These are phyloP conservation scores for Candida nitratophila DNA, from an alignment of 805 yeast species.

Conservation along the genomic window DNA sequence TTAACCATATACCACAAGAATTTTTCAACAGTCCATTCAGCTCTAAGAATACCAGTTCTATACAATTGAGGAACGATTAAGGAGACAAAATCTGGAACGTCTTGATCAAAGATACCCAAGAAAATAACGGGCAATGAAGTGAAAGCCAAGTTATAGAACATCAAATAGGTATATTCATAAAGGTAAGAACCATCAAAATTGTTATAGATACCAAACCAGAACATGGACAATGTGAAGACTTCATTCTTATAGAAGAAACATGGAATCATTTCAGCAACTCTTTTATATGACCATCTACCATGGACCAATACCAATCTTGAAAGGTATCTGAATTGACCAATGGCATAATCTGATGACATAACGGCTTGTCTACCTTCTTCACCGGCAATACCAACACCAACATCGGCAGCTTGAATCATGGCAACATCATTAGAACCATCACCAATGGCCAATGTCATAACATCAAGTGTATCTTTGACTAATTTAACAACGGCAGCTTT, in stretches of 20 bases:
- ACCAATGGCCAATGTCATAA: conserved; percentile 76
- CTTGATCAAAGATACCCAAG: conserved; percentile 70
- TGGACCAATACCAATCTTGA: conserved; percentile 63
- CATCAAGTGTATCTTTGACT: conserved; percentile 58
- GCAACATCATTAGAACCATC: conserved; percentile 88
- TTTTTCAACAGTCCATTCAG: conserved; percentile 53
- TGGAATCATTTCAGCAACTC: conserved; percentile 73
- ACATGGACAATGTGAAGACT: conserved; percentile 63
- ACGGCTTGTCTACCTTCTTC: conserved; percentile 85
- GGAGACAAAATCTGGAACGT: conserved; percentile 58
- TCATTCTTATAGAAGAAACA: conserved; percentile 74
- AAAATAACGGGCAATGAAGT: conserved; percentile 74
- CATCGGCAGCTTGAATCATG: conserved; percentile 81
- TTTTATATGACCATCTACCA: conserved; percentile 77
- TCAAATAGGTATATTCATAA: conserved; percentile 70
- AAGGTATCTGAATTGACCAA: conserved; percentile 71
- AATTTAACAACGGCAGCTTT: conserved; percentile 67
- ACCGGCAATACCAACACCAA: conserved; percentile 84
- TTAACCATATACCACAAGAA: conserved; percentile 60
- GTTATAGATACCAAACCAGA: conserved; percentile 69
- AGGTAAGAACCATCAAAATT: conserved; percentile 71
- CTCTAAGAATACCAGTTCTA: conserved; percentile 56
- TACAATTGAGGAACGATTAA: conserved; percentile 66
- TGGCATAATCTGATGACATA: conserved; percentile 78
- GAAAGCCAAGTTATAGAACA: conserved; percentile 74